Evolutionary conservation across 345 rosid species (phyloP).

Genomic region (Kernera saxatilis): DNA sequence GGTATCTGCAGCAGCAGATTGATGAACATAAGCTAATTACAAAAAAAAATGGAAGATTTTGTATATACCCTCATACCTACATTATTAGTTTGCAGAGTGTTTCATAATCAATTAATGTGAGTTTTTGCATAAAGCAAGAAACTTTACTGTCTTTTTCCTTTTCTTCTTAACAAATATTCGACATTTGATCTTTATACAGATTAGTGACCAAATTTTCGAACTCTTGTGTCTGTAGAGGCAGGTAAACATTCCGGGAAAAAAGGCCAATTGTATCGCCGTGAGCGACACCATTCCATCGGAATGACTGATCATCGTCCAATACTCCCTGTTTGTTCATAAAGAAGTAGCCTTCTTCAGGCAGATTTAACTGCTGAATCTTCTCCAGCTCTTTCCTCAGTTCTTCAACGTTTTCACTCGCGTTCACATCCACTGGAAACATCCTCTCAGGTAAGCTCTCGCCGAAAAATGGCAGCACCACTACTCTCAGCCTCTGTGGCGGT

Average conservation of each 20-base stretch:
- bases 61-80: background rate
- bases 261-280: conserved; percentile 71
- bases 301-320: conserved; percentile 39
- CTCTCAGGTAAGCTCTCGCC: conserved; percentile 24
- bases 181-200: background rate
- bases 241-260: conserved; percentile 41
- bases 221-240: background rate
- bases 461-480: conserved; percentile 28
- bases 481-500: background rate
- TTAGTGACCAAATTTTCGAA: background rate
- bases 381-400: conserved; percentile 62
- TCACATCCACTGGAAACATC: conserved; percentile 52
- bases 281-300: conserved; percentile 53
- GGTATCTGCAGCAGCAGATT: conserved; percentile 28
- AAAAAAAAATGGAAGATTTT: too few relatives aligned
- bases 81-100: too few relatives aligned
- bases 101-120: background rate
- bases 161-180: background rate
- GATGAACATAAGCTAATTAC: conserved; percentile 57
- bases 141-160: background rate
- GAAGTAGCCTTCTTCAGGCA: conserved; percentile 60
- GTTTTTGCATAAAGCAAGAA: background rate
- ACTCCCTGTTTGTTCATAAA: conserved; percentile 50
- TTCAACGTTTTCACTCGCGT: conserved; percentile 44
- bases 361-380: conserved; percentile 45